These are phyloP conservation scores for Zymoseptoria brevis DNA, from an alignment of 2,329 filamentous ascomycete genomes.

Conservation along the genomic window DNA sequence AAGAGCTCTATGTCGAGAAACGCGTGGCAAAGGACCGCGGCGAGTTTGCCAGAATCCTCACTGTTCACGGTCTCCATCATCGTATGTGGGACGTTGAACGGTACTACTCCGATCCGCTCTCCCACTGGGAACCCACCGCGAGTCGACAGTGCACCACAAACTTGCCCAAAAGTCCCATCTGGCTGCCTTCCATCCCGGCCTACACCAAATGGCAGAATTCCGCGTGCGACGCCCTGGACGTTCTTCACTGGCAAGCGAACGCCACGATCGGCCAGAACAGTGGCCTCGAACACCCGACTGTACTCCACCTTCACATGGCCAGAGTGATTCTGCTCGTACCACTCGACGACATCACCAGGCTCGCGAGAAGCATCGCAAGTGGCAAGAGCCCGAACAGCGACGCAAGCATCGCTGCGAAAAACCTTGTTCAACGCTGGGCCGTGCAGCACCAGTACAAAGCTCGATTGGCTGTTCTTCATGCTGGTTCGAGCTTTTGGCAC, in stretches of 20 bases:
- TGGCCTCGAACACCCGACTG: constrained; percentile 47
- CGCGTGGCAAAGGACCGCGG: constrained; percentile 36
- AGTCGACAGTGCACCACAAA: constrained; percentile 13
- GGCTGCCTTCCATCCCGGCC: constrained; percentile 41
- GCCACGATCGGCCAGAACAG: constrained; percentile 41
- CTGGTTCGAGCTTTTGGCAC: constrained; percentile 47
- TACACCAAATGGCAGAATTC: constrained; percentile 45
- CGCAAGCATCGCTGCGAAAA: not conserved
- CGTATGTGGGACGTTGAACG: constrained; percentile 43
- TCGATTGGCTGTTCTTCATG: constrained; percentile 49
- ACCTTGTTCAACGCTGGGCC: constrained; percentile 40
- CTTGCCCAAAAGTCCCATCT: constrained; percentile 24
- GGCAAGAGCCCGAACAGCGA: constrained; percentile 5
- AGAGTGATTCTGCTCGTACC: constrained; percentile 47
- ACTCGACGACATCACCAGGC: constrained; percentile 37
- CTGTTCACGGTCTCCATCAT: constrained; percentile 45
- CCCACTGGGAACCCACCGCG: constrained; percentile 27
- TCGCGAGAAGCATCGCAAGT: constrained; percentile 33
- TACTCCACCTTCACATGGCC: constrained; percentile 49
- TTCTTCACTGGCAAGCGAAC: constrained; percentile 53
- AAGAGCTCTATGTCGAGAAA: constrained; percentile 45
- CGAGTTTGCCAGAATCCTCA: constrained; percentile 43
- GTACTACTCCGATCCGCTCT: constrained; percentile 39
- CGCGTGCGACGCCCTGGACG: constrained; percentile 44
- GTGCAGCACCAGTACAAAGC: constrained; percentile 48